Evolutionary conservation across 495 filamentous ascomycete species (phyloP).

Genomic region (Podospora fimiseda): DNA sequence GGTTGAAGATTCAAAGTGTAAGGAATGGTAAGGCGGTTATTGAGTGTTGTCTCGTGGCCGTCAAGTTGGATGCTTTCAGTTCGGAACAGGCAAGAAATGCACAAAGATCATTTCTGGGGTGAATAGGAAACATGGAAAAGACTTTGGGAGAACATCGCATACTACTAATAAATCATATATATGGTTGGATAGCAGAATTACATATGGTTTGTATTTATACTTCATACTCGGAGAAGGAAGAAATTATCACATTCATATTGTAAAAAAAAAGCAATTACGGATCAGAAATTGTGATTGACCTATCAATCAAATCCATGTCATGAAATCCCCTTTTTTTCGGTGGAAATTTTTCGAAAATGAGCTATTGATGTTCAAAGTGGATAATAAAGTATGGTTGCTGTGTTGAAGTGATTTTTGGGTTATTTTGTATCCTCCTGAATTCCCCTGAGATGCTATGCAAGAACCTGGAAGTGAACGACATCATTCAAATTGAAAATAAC

Average conservation of each 20-base stretch:
- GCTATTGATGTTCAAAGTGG: neutral
- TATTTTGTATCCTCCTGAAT: neutral
- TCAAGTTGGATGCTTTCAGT: conserved; percentile 73
- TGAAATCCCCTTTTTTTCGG: neutral
- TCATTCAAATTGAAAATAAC: too few relatives aligned
- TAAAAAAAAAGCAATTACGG: neutral
- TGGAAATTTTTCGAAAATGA: neutral
- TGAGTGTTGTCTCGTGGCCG: conserved; percentile 62
- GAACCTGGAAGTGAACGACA: too few relatives aligned
- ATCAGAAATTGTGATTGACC: conserved; percentile 10
- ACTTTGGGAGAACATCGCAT: too few relatives aligned
- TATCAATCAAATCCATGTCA: conserved; percentile 5
- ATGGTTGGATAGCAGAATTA: too few relatives aligned
- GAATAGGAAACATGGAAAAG: neutral
- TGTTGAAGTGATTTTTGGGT: too few relatives aligned
- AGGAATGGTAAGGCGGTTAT: conserved; percentile 51
- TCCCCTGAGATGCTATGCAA: too few relatives aligned
- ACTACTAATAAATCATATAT: too few relatives aligned
- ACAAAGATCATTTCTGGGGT: conserved; percentile 56
- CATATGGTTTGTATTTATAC: too few relatives aligned
- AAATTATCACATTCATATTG: too few relatives aligned
- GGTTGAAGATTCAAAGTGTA: conserved; percentile 58
- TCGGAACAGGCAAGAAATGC: conserved; percentile 63
- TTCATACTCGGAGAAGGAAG: neutral
- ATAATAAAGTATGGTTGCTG: too few relatives aligned